Base-by-base conservation (phyloP, 106 monocot genomes). In the Dioscorea dumetorum region DNA sequence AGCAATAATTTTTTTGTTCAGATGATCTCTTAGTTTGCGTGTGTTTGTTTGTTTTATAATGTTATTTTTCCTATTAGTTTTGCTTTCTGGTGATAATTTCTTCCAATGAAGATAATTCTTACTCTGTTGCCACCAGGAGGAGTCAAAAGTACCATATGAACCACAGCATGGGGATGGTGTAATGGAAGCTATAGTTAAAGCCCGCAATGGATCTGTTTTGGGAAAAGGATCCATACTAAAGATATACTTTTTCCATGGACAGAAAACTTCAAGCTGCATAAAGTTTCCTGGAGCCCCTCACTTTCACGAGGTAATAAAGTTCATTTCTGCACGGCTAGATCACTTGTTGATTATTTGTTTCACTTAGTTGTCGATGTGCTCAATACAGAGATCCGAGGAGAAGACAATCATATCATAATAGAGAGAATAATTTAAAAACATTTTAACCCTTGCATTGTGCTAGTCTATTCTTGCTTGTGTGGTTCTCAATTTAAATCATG, bases 221-320 rank as follows among this genome's bases (percentile, higher is more conserved):
- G 99, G 90, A 35, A 99, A 99, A 72, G 99, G 99, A 70, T 93
- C 90, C 32, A 90, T 99, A 67, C 87, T 99, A 35, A 99, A 99
- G 77, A 99, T 77, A 80, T 90, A 84, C 59, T 79, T 87, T 61
- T 97, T 97, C 69, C 86, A 89, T 66, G 97, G 92, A 49, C 92
- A 92, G 78, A 87, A 81, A 73, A 79, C 73, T 19, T 88, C 88
- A 58, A 83, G 74, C 62, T 72, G 62, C 70, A 77, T 95, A 63
- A 72, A 80, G 12, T 81, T 95, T 49, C 67, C 66, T 22, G 95
- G 90, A 64, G 81, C 90, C 57, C 84, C 90, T 15, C 76, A 87
- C 59, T 70, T 93, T 58, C 87, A 86, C 67, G 89, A 97, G 92
- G 97, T 97, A 16, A 10, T 41, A 41, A 41, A 41, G 41, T 41